phyloP scores from a whole-genome alignment of 805 yeast genomes.

The Pichia eremophila region DNA sequence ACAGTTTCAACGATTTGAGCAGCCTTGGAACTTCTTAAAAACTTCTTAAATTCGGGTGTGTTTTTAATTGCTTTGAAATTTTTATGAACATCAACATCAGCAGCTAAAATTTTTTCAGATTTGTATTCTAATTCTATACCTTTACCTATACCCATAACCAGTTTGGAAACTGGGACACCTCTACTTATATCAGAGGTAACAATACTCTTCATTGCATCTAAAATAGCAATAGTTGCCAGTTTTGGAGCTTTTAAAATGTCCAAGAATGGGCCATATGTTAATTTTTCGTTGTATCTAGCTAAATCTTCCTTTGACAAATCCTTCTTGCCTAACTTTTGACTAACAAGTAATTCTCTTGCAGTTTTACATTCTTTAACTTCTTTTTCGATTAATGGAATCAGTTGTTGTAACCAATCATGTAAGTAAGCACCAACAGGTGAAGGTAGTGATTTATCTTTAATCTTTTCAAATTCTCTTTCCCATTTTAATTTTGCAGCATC shows the following conservation, averaged over 20 bases:
- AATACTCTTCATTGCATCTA: slow-evolving; percentile 68
- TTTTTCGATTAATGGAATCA: slow-evolving; percentile 60
- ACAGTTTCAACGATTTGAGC: slow-evolving; percentile 20
- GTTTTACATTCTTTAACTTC: slow-evolving; percentile 52
- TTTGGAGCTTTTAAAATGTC: slow-evolving; percentile 67
- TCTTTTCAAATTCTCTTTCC: slow-evolving; percentile 65
- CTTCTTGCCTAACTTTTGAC: slow-evolving; percentile 5
- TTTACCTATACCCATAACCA: slow-evolving; percentile 71
- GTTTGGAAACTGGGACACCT: slow-evolving; percentile 78
- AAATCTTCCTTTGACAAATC: slow-evolving; percentile 16
- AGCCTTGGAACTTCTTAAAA: slow-evolving; percentile 27
- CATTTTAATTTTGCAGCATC: slow-evolving; percentile 85
- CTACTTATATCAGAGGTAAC: slow-evolving; percentile 68
- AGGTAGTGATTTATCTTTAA: slow-evolving; percentile 34
- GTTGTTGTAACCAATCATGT: slow-evolving; percentile 75
- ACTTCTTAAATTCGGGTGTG: slow-evolving; percentile 32
- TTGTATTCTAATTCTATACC: slow-evolving; percentile 80
- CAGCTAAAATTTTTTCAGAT: slow-evolving; percentile 51
- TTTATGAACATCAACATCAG: slow-evolving; percentile 47
- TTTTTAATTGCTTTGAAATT: slow-evolving; percentile 42
- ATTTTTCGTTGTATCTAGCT: slow-evolving; percentile 26
- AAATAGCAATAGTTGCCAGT: slow-evolving; percentile 72
- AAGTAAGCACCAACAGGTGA: slow-evolving; percentile 62
- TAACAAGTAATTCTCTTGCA: slow-evolving; percentile 24
- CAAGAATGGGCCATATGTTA: slow-evolving; percentile 69